Base-by-base conservation (phyloP, 116 monocot species). In the Phalaenopsis hybrid region DNA sequence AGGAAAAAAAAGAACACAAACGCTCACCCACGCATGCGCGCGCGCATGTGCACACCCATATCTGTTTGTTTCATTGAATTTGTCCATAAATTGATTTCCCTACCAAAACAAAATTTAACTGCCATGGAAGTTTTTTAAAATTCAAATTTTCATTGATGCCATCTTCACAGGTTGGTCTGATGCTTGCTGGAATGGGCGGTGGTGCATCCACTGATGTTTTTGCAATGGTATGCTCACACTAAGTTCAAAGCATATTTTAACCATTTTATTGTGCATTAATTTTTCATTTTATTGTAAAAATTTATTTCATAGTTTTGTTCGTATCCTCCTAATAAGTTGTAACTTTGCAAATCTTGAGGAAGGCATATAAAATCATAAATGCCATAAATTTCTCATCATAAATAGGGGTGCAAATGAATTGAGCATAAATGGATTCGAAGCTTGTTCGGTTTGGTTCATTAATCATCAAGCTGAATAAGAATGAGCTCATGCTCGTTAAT, bases 161-260 rank as follows among this genome's bases (percentile, higher is more conserved):
- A 76, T 85, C 55, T 81, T 17, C 80, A 79, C 88, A 97, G 97
- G 94, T 97, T 83, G 97, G 89, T 8, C 52, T 94, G 34, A 97
- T 94, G 97, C 93, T 97, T 77, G 72, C 97, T 44, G 97, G 97
- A 76, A 94, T 94, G 97, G 94, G 97, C 72, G 76, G 85, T 83
- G 78, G 85, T 83, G 78, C 92, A 69, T 78, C 87, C 51, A 37
- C 82, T 79, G 97, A 97, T 89, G 94, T 97, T 21, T 97, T 97
- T 83, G 86, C 92, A 88, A 90, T 93, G 97, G 97, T 97, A 92
- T 46, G 48, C 21, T 44, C 1, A 0, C 20, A 75, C 6, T 46
- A 8, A 7, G n/a, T 4, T 75, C 15, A 73, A 73, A 41, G 4
- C 33, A 37, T 73, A 15, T 73, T 73, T 73, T 73, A 31, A 8